These are phyloP conservation scores for Candida sp. DNA, from an alignment of 1,139 yeast genomes.

Conservation along the genomic window DNA sequence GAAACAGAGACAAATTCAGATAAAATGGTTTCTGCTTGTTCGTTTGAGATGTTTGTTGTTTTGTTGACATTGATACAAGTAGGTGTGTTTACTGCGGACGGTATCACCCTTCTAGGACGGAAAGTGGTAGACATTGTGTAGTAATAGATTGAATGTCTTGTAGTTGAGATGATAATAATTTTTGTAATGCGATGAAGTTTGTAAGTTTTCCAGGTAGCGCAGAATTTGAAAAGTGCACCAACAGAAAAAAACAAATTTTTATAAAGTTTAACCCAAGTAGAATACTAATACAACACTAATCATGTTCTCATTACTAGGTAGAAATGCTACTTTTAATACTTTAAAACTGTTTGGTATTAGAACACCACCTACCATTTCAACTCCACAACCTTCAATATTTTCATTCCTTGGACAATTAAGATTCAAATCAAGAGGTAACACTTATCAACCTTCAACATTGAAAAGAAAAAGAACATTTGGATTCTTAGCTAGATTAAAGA, in stretches of 20 bases:
- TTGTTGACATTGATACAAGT: constrained; percentile 38
- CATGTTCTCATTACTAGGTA: constrained; percentile 2
- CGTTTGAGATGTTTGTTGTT: constrained; percentile 24
- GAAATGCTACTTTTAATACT: background rate
- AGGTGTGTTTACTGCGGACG: constrained; percentile 49
- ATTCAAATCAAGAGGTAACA: constrained; percentile 89
- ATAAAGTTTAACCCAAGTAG: background rate
- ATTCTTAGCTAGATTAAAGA: constrained; percentile 80
- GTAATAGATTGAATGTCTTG: too few relatives aligned
- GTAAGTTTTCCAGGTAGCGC: background rate
- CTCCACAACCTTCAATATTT: constrained; percentile 16
- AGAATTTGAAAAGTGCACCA: background rate
- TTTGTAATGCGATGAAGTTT: too few relatives aligned
- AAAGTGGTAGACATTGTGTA: constrained; percentile 19
- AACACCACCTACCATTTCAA: constrained; percentile 4
- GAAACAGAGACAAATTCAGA: constrained; percentile 44
- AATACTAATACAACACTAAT: background rate
- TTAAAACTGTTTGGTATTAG: constrained; percentile 3
- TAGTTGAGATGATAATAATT: too few relatives aligned
- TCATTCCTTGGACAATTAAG: constrained; percentile 48
- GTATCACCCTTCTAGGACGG: constrained; percentile 37
- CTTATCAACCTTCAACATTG: constrained; percentile 90
- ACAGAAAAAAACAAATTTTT: background rate
- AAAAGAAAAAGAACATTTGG: constrained; percentile 91
- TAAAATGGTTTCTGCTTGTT: constrained; percentile 44